Base-by-base conservation (phyloP, 345 rosid species). In the Hypericum perforatum region DNA sequence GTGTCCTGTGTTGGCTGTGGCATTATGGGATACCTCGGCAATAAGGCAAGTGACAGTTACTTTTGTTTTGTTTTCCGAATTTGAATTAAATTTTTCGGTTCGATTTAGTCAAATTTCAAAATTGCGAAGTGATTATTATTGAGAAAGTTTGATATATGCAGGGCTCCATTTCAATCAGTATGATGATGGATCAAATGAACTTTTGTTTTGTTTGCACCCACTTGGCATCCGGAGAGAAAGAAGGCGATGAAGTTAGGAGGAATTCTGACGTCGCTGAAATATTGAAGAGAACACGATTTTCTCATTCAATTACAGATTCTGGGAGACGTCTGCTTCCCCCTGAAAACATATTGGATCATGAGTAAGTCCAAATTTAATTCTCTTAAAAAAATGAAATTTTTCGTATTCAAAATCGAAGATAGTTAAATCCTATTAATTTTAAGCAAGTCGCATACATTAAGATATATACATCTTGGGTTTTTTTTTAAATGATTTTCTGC, bases 1-100 rank as follows among this genome's bases (percentile, higher is more conserved):
- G 96, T 91, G 52, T 87, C 98, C 0, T 81, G 92, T 10, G 92
- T 91, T 39, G 98, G 96, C 11, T 84, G 96, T 59, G 98, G 98
- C 45, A 76, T 91, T 55, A 87, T 91, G 98, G 96, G 96, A 11
- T 86, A 79, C 64, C 96, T 91, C 29, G 98, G 98, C 49, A 91
- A 91, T 49, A 91, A 91, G 95, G 39, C 2, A 11, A 39, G 5
- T 12, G 9, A 9, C 37, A 29, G 6, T 7, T 22, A 22, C 32
- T 22, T 36, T 37, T 11, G 11, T 54, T 16, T 8, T 16, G 16
- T 13, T 13, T 36, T 48, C 32, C 4, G 32, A 4, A 22, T 22
- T 22, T 22, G 32, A 22, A 22, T 22, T 22, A 1, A 4, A 22
- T 4, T n/a, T n/a, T n/a, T 22, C 32, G 32, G 4, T 22, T 4